Evolutionary conservation across 441 rosid species (phyloP).

Genomic region (Populus hybrid): DNA sequence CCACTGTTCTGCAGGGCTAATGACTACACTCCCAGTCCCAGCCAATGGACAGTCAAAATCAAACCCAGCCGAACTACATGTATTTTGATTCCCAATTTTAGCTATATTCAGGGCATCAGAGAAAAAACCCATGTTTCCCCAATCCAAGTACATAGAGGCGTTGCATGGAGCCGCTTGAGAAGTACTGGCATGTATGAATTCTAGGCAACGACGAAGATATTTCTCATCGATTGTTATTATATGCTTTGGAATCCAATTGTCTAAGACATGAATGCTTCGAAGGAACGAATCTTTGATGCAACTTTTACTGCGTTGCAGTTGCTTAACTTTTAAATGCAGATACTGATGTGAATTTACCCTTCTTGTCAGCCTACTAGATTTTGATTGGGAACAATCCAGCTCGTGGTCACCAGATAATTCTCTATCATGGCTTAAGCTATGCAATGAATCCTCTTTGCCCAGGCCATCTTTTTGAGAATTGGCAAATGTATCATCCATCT

Average conservation of each 20-base stretch:
- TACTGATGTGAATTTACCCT: constrained; percentile 36
- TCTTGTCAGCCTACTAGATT: constrained; percentile 31
- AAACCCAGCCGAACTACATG: constrained; percentile 36
- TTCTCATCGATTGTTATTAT: constrained; percentile 70
- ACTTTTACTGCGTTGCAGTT: constrained; percentile 38
- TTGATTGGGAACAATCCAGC: constrained; percentile 25
- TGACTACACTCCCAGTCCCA: constrained; percentile 41
- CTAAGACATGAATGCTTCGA: constrained; percentile 37
- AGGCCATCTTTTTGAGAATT: constrained; percentile 28
- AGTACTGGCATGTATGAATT: constrained; percentile 49
- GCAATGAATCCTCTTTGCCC: constrained; percentile 36
- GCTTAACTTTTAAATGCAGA: constrained; percentile 36
- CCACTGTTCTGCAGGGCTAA: constrained; percentile 48
- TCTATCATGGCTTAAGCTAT: constrained; percentile 12
- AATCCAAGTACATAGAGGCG: constrained; percentile 41
- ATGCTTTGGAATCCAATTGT: constrained; percentile 64
- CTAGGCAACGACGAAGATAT: constrained; percentile 65
- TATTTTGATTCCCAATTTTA: constrained; percentile 28
- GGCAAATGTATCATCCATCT: constrained; percentile 42
- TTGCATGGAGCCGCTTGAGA: constrained; percentile 43
- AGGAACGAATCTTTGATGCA: constrained; percentile 40
- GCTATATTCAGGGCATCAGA: constrained; percentile 32
- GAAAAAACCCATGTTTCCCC: constrained; percentile 34
- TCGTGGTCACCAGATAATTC: constrained; percentile 22
- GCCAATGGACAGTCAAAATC: constrained; percentile 52